Evolutionary conservation across 495 filamentous ascomycete species (phyloP).

Genomic region (Aspergillus haitiensis): DNA sequence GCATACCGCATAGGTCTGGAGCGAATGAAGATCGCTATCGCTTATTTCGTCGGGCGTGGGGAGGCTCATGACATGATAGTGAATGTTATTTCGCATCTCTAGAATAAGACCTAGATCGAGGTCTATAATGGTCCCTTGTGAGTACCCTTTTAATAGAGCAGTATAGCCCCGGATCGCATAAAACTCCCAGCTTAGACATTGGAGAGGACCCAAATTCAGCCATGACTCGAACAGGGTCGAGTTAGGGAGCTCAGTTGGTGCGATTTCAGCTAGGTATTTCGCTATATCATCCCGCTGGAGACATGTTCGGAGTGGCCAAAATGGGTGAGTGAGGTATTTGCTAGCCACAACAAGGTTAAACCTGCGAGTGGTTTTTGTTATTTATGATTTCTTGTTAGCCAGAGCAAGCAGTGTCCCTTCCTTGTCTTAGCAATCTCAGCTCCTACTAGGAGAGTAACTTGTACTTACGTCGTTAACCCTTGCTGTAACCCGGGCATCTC

Average conservation of each 20-base stretch:
- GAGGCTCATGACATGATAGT: slow-evolving; percentile 6
- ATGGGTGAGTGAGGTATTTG: slow-evolving; percentile 1
- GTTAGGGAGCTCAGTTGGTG: background rate
- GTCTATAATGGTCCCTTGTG: background rate
- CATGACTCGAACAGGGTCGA: background rate
- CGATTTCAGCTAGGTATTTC: background rate
- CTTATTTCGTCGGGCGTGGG: background rate
- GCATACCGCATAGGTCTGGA: background rate
- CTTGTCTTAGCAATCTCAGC: no score
- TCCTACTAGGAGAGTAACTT: background rate
- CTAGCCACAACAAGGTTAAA: slow-evolving; percentile 7
- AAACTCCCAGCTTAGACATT: background rate
- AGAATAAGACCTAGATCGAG: background rate
- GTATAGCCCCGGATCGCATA: slow-evolving; percentile 1
- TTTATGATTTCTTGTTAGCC: background rate
- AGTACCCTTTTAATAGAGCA: background rate
- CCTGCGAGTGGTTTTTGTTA: background rate
- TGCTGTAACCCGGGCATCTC: slow-evolving; percentile 9
- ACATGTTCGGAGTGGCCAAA: slow-evolving; percentile 1
- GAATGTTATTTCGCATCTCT: slow-evolving; percentile 2
- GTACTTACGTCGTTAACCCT: slow-evolving; percentile 1
- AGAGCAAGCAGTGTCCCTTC: background rate
- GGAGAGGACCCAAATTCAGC: background rate
- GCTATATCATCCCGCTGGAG: background rate
- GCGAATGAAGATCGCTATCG: background rate